A percentile compares a stretch with the other conserved stretches of the same genome.
Conservation (phyloP, 148 eudicot genomes). For the Hydrangea macrophylla region DNA sequence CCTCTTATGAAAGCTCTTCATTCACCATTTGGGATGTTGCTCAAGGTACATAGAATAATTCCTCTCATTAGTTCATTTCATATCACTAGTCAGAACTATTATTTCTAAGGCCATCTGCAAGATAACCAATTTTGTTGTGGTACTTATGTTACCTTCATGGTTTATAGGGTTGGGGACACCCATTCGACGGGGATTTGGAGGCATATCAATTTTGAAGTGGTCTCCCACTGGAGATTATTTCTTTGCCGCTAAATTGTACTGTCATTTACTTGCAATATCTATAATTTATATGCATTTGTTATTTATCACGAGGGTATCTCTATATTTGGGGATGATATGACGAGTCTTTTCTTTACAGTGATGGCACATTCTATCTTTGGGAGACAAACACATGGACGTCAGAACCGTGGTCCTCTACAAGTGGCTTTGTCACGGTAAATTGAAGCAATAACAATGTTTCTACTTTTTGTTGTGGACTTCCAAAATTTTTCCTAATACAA, state of each 20-base stretch:
- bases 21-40: conserved; percentile 98
- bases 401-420: conserved; percentile 86
- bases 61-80: background rate
- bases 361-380: conserved; percentile 98
- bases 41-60: conserved; percentile 53
- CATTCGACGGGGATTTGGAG: conserved; percentile 90
- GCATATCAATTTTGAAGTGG: conserved; percentile 88
- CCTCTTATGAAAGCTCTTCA: conserved; percentile 85
- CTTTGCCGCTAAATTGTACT: conserved; percentile 89
- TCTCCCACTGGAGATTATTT: conserved; percentile 95
- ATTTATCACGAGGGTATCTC: background rate
- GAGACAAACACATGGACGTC: conserved; percentile 98
- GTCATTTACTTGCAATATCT: conserved; percentile 14
- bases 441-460: too few relatives aligned
- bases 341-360: conserved; percentile 45
- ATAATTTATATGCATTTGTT: conserved; percentile 1
- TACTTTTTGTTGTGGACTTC: too few relatives aligned
- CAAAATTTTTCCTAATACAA: too few relatives aligned
- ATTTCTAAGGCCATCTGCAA: background rate
- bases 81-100: background rate
- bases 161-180: conserved; percentile 79
- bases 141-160: background rate
- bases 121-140: background rate
- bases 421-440: conserved; percentile 91
- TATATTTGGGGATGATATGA: background rate